These are phyloP conservation scores for Waltergamsia citrina DNA, from an alignment of 2,329 filamentous ascomycete genomes.

Conservation along the genomic window DNA sequence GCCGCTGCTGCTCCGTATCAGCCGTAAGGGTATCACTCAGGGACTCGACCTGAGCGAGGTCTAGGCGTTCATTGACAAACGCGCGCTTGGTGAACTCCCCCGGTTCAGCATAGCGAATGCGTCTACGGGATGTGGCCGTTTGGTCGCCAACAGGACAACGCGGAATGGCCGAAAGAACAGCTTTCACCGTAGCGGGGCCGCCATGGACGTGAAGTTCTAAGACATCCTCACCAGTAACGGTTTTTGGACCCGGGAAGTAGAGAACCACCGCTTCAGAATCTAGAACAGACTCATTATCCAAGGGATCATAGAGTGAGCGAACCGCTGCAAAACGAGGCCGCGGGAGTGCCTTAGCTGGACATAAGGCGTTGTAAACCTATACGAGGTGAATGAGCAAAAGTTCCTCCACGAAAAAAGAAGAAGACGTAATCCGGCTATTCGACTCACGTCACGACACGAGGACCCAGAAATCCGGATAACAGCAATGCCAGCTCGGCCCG, in stretches of 20 bases:
- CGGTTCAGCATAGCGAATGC: slow-evolving; percentile 72
- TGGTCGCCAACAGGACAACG: slow-evolving; percentile 16
- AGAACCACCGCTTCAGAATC: slow-evolving; percentile 76
- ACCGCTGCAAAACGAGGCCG: slow-evolving; percentile 55
- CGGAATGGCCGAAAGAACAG: slow-evolving; percentile 71
- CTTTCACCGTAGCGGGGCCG: slow-evolving; percentile 78
- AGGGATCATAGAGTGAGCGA: slow-evolving; percentile 58
- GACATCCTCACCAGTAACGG: slow-evolving; percentile 86
- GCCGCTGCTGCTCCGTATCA: slow-evolving; percentile 88
- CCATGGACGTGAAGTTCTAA: slow-evolving; percentile 94
- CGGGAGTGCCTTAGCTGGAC: slow-evolving; percentile 33
- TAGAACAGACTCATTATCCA: slow-evolving; percentile 33
- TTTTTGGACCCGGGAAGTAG: slow-evolving; percentile 71
- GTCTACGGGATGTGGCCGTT: slow-evolving; percentile 12
- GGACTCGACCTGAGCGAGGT: slow-evolving; percentile 73
- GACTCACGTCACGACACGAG: slow-evolving; percentile 54
- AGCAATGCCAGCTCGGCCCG: slow-evolving; percentile 81
- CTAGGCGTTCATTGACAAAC: slow-evolving; percentile 77
- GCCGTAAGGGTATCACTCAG: slow-evolving; percentile 54
- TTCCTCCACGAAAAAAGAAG: neutral
- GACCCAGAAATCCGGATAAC: slow-evolving; percentile 81
- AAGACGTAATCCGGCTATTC: neutral
- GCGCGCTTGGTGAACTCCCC: slow-evolving; percentile 93
- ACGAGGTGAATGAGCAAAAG: neutral
- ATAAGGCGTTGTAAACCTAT: slow-evolving; percentile 41